phyloP scores from a whole-genome alignment of 495 filamentous ascomycete genomes.

The Chaetomium fimeti region DNA sequence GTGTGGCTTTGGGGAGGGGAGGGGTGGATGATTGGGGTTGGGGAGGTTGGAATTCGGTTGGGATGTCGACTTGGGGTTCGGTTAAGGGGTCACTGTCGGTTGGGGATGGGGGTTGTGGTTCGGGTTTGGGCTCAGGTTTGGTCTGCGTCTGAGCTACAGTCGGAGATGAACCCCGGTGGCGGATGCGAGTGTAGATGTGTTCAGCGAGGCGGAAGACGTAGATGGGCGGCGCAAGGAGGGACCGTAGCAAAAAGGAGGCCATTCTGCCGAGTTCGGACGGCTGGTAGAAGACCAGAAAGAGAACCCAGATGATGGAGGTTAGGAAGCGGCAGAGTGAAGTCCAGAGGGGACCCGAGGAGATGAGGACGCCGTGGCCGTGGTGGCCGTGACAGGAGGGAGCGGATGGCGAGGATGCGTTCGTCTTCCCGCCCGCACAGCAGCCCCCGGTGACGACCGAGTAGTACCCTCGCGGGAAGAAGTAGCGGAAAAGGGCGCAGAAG shows the following conservation, averaged over 20 bases:
- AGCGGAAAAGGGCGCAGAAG: conserved; percentile 30
- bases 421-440: conserved; percentile 19
- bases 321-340: conserved; percentile 24
- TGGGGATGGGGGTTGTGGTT: too few relatives aligned
- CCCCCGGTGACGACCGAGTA: conserved; percentile 13
- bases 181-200: not conserved
- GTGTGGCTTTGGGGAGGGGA: not conserved
- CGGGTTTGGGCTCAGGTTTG: too few relatives aligned
- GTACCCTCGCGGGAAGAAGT: conserved; percentile 20
- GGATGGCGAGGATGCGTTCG: not conserved
- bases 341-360: conserved; percentile 13
- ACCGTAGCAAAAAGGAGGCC: conserved; percentile 1
- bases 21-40: too few relatives aligned
- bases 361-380: conserved; percentile 30
- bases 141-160: too few relatives aligned
- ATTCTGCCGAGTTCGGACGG: conserved; percentile 23
- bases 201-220: conserved; percentile 5
- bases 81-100: too few relatives aligned
- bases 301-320: conserved; percentile 27
- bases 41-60: too few relatives aligned
- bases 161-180: not conserved
- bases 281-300: conserved; percentile 24
- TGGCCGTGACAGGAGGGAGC: conserved; percentile 13
- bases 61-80: too few relatives aligned
- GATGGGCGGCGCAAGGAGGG: conserved; percentile 8